Conservation (phyloP, 140 eudicot genomes). For the Senecio squalidus region DNA sequence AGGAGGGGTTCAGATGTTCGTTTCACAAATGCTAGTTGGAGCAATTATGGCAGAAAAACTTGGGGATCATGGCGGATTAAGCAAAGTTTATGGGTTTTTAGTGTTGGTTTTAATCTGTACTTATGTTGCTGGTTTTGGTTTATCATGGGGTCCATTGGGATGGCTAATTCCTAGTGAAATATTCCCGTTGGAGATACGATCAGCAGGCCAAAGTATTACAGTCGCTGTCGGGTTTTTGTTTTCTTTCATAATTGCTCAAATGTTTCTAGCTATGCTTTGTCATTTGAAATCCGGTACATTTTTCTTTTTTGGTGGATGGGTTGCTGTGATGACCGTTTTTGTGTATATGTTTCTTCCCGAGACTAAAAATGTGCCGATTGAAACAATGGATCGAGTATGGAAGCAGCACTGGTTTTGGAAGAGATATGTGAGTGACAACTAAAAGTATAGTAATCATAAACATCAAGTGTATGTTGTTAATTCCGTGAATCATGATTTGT, state of each 20-base stretch:
- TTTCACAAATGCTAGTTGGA: conserved; percentile 34
- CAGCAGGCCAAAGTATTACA: conserved; percentile 43
- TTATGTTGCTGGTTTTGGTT: conserved; percentile 48
- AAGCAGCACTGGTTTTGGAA: conserved; percentile 56
- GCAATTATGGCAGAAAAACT: conserved; percentile 39
- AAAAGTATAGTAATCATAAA: conserved; percentile 22
- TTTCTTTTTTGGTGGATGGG: conserved; percentile 63
- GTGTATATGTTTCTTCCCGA: conserved; percentile 51
- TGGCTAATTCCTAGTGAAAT: no score
- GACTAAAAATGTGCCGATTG: conserved; percentile 54
- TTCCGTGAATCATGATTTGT: no score
- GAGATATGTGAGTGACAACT: conserved; percentile 26
- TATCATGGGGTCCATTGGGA: conserved; percentile 76
- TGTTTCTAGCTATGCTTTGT: conserved; percentile 49
- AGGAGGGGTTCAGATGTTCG: conserved; percentile 38
- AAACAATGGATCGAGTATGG: conserved; percentile 50
- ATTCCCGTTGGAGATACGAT: conserved; percentile 51
- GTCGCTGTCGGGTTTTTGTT: conserved; percentile 49
- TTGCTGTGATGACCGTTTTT: conserved; percentile 47
- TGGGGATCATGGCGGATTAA: conserved; percentile 41
- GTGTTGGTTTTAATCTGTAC: conserved; percentile 31
- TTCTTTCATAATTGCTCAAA: conserved; percentile 46
- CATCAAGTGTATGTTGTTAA: no score
- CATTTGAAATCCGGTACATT: conserved; percentile 41
- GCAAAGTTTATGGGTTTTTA: conserved; percentile 30